These are phyloP conservation scores for Aspergillus egyptiacus DNA, from an alignment of 495 filamentous ascomycete species.

Conservation along the genomic window DNA sequence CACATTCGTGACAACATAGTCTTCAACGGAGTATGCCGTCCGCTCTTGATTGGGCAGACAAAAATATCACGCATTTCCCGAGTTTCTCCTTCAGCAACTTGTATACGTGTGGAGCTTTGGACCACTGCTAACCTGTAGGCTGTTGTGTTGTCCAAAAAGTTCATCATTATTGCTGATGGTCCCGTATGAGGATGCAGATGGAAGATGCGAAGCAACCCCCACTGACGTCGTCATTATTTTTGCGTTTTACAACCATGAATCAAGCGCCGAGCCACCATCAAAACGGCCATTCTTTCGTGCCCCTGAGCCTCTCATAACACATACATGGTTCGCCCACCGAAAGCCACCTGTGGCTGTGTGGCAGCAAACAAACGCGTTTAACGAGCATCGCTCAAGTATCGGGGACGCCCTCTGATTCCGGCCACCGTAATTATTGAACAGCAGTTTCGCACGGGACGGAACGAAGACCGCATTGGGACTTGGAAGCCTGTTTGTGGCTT, in stretches of 20 bases:
- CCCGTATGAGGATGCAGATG: not conserved
- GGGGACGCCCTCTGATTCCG: conserved; percentile 25
- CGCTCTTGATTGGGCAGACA: not conserved
- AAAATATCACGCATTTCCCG: not conserved
- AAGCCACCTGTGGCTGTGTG: conserved; percentile 12
- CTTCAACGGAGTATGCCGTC: conserved; percentile 1
- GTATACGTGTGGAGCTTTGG: conserved; percentile 4
- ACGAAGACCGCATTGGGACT: not conserved
- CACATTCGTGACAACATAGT: not conserved
- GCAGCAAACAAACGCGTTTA: conserved; percentile 20
- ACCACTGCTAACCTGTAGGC: conserved; percentile 1
- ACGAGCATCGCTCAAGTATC: conserved; percentile 28
- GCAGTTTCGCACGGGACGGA: not conserved
- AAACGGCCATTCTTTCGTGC: no score
- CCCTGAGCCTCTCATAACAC: not conserved
- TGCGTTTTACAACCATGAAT: conserved; percentile 16
- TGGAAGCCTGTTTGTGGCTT: conserved; percentile 2
- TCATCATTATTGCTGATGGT: no score
- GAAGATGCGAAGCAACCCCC: conserved; percentile 7
- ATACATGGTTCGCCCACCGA: conserved; percentile 7
- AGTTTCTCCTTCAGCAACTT: not conserved
- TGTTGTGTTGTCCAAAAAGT: not conserved
- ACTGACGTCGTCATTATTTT: not conserved
- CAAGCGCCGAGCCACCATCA: no score
- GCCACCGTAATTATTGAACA: no score